These are phyloP conservation scores for Canariomyces notabilis DNA, from an alignment of 2,329 filamentous ascomycete genomes.

Conservation along the genomic window DNA sequence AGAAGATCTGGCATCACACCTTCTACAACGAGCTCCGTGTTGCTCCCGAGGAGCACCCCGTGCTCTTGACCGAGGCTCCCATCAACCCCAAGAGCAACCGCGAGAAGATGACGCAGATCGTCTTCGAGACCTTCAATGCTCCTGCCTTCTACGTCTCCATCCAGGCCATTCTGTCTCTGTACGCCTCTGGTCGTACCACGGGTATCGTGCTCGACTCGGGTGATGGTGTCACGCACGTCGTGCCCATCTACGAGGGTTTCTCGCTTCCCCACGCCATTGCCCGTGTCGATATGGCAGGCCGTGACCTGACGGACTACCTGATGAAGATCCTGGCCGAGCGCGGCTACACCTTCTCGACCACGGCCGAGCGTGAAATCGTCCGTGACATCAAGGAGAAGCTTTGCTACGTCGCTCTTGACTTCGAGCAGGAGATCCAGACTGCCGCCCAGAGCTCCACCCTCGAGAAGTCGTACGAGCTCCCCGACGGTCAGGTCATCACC, in stretches of 20 bases:
- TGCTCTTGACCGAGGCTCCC: constrained; percentile 96
- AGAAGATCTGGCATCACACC: constrained; percentile 99
- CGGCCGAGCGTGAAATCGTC: constrained; percentile 99
- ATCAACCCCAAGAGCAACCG: constrained; percentile 99
- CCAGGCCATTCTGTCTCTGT: constrained; percentile 97
- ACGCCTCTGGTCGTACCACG: constrained; percentile 99
- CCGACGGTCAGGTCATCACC: constrained; percentile 98
- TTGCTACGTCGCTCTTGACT: constrained; percentile 99
- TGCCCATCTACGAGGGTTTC: constrained; percentile 99
- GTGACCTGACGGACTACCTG: constrained; percentile 99
- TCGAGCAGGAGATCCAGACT: constrained; percentile 99
- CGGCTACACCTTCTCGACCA: constrained; percentile 99
- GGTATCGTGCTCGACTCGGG: constrained; percentile 99
- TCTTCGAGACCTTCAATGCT: constrained; percentile 99
- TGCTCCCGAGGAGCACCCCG: constrained; percentile 98
- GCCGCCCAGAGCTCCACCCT: constrained; percentile 97
- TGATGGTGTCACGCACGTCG: constrained; percentile 99
- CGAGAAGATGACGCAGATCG: constrained; percentile 99
- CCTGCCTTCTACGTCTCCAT: constrained; percentile 99
- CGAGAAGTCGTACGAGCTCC: constrained; percentile 99
- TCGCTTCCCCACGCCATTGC: constrained; percentile 99
- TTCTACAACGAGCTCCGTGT: constrained; percentile 99
- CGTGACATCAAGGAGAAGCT: constrained; percentile 99
- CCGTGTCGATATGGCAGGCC: constrained; percentile 99
- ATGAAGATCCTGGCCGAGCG: constrained; percentile 99